Evolutionary conservation across 495 filamentous ascomycete species (phyloP).

Genomic region (Terfezia boudieri): DNA sequence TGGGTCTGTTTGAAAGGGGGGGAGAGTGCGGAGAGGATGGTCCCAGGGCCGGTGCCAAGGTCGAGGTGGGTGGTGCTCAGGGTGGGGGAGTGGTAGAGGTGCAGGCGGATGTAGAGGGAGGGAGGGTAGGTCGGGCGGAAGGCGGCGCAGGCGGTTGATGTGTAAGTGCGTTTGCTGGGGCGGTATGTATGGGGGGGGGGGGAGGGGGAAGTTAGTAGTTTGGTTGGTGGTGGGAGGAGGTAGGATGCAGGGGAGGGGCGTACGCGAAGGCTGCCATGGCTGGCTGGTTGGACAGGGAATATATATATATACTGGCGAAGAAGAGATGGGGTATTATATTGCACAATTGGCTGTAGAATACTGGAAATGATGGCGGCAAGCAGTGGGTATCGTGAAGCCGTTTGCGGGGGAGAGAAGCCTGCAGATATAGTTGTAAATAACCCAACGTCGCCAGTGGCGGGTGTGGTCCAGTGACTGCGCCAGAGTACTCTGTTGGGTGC

Average conservation of each 20-base stretch:
- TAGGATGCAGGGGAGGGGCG: slow-evolving; percentile 7
- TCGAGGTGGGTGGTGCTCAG: slow-evolving; percentile 31
- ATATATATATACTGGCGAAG: no score
- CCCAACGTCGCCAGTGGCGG: no score
- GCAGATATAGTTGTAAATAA: no score
- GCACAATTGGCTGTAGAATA: no score
- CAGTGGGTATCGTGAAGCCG: no score
- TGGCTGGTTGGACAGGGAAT: neutral
- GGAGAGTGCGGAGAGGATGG: slow-evolving; percentile 81
- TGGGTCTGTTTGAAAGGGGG: slow-evolving; percentile 84
- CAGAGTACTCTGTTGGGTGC: no score
- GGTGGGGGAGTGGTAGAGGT: slow-evolving; percentile 78
- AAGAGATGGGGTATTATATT: no score
- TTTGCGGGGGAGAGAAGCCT: no score
- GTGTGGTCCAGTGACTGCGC: no score
- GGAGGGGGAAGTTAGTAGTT: neutral
- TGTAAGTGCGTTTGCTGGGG: slow-evolving; percentile 28
- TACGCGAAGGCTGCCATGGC: slow-evolving; percentile 29
- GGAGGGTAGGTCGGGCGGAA: slow-evolving; percentile 50
- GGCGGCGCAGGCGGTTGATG: slow-evolving; percentile 33
- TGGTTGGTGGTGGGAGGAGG: neutral
- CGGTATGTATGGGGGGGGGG: slow-evolving; percentile 2
- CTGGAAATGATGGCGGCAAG: no score
- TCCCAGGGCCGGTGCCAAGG: slow-evolving; percentile 91
- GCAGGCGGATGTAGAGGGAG: slow-evolving; percentile 56